A percentile compares a stretch with the other conserved stretches of the same genome.
phyloP scores from a whole-genome alignment of 1,284 basidiomycete genomes.

The Termitomyces sp. region DNA sequence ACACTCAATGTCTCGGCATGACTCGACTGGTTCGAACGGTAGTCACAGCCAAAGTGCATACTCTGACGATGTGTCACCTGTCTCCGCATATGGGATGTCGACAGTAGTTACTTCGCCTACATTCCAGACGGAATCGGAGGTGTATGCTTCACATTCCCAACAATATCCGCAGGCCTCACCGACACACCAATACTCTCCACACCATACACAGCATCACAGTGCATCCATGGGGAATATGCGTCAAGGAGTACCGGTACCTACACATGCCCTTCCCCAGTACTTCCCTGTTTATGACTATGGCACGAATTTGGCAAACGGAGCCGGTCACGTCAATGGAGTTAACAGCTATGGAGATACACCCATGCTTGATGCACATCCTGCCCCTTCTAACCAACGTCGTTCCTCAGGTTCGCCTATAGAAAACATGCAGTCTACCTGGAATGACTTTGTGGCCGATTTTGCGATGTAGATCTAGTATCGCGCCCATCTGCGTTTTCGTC shows the following conservation, averaged over 20 bases:
- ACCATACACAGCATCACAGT: conserved; percentile 18
- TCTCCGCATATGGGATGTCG: conserved; percentile 40
- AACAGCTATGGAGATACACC: conserved; percentile 27
- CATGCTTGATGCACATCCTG: conserved; percentile 33
- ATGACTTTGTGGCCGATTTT: conserved; percentile 49
- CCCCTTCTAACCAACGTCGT: conserved; percentile 27
- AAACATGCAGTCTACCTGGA: conserved; percentile 55
- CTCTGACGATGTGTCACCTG: conserved; percentile 36
- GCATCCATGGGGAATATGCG: conserved; percentile 13
- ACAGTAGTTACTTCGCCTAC: conserved; percentile 24
- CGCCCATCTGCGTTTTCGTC: neutral
- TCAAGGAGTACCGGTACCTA: conserved; percentile 2
- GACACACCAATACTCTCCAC: conserved; percentile 18
- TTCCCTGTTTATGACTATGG: conserved; percentile 76
- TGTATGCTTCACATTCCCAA: conserved; percentile 22
- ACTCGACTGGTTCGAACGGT: conserved; percentile 12
- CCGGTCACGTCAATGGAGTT: conserved; percentile 17
- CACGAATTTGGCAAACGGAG: conserved; percentile 23
- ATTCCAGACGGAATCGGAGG: conserved; percentile 28
- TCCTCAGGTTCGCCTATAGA: conserved; percentile 48
- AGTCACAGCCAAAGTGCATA: conserved; percentile 24
- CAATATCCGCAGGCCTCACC: conserved; percentile 13
- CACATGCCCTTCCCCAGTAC: conserved; percentile 52
- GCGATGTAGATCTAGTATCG: conserved; percentile 16
- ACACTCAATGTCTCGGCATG: conserved; percentile 9